Evolutionary conservation across 176 grass and related monocot species (phyloP), one percentile per base, ranked within the genome.

Genomic region (Cenchrus americanus): DNA sequence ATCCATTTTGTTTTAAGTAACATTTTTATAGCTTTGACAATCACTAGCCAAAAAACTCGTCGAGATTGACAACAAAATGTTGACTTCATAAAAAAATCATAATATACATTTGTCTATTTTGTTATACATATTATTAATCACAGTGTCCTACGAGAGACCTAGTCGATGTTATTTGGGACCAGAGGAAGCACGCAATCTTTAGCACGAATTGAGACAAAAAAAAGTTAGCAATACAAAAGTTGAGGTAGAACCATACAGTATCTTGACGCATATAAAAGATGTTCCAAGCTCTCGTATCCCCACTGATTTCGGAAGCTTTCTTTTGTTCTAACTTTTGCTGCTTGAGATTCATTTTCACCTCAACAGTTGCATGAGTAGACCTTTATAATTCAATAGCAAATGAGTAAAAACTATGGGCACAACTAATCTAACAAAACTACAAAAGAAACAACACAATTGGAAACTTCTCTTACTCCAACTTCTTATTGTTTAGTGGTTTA

Each of bases 231-330:
- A 77, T 79, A 21, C 76, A 46, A 77, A 83, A 30, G 55, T 3
- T 81, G 15, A 63, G 86, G 75, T 44, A 75, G 58, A 73, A 81
- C 10, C 88, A 86, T 94, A 98, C 93, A 74, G 93, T 98, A 78
- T 95, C 89, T 87, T 81, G 91, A 62, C 85, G 93, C 89, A 98
- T 98, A 83, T 95, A 95, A 68, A 95, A 90, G 86, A 85, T 95
- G 78, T 95, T 98, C 96, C 96, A 98, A 55, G 93, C 89, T 60
- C 91, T 81, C 19, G 89, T 98, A 87, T 98, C 96, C 82, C 93
- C 96, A 78, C 91, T 84, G 69, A 92, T 78, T 88, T 98, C 96
- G 80, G 93, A 91, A 43, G 87, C 73, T 83, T 95, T 98, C 85
- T 83, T 98, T 61, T 95, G 88, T 83, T 95, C 93, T 82, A 90